Percentiles rank a stretch among this genome's conserved stretches.
Conservation (phyloP, 164 flowering plant genomes). For the Saururus chinensis region DNA sequence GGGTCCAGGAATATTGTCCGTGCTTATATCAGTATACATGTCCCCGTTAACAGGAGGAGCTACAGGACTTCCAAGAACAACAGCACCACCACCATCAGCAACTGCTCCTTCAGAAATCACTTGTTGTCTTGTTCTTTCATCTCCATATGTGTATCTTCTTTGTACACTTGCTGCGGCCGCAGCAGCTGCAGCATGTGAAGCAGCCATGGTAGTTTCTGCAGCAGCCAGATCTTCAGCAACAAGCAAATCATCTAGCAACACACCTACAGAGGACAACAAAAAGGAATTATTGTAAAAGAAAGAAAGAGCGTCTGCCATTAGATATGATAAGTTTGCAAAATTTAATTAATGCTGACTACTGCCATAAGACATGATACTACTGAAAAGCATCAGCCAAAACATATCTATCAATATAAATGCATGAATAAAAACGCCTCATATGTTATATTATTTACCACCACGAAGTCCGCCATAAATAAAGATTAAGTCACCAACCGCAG, state of each 20-base stretch:
- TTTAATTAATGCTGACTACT: not conserved
- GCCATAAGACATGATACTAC: not conserved
- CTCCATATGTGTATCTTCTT: conserved; percentile 58
- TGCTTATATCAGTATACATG: conserved; percentile 85
- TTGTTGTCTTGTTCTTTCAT: conserved; percentile 54
- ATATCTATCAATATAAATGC: no score
- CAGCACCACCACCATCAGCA: conserved; percentile 61
- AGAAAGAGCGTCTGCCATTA: not conserved
- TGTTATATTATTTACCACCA: conserved; percentile 54
- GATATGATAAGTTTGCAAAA: not conserved
- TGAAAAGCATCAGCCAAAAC: no score
- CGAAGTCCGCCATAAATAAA: conserved; percentile 97
- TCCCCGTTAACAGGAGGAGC: conserved; percentile 97
- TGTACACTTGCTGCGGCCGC: conserved; percentile 65
- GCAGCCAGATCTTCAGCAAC: conserved; percentile 97
- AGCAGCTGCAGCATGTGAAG: conserved; percentile 95
- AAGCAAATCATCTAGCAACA: conserved; percentile 87
- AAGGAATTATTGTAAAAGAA: not conserved
- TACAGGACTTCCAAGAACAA: conserved; percentile 85
- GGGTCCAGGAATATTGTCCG: conserved; percentile 77
- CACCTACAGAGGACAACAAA: conserved; percentile 32
- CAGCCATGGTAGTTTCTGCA: conserved; percentile 89
- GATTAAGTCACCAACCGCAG: conserved; percentile 92
- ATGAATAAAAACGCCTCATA: not conserved
- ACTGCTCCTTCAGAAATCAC: conserved; percentile 31